phyloP scores from a whole-genome alignment of 805 yeast species.

The Ogataea chonburiensis region DNA sequence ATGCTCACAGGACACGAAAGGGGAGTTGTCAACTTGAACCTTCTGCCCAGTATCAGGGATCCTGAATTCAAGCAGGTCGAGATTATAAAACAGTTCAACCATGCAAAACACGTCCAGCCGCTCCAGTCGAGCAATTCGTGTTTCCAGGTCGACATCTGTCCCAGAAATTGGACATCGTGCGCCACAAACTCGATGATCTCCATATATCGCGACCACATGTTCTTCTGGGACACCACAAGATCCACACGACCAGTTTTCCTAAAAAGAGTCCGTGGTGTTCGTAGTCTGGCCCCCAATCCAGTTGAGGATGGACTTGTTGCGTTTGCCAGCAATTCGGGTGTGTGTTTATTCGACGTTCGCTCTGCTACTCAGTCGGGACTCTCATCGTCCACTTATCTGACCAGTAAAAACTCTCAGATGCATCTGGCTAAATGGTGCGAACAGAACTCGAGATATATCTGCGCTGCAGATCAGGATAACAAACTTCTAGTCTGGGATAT shows the following conservation, averaged over 20 bases:
- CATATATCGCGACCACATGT: slow-evolving; percentile 65
- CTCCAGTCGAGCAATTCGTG: slow-evolving; percentile 29
- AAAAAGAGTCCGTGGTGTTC: slow-evolving; percentile 49
- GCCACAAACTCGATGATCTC: slow-evolving; percentile 52
- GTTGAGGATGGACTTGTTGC: slow-evolving; percentile 54
- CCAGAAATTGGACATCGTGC: slow-evolving; percentile 42
- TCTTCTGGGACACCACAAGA: slow-evolving; percentile 71
- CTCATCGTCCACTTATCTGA: slow-evolving; percentile 42
- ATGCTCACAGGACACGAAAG: slow-evolving; percentile 73
- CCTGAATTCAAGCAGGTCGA: slow-evolving; percentile 54
- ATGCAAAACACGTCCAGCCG: slow-evolving; percentile 56
- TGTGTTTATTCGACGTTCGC: slow-evolving; percentile 71
- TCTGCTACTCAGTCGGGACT: slow-evolving; percentile 33
- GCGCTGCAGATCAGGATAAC: slow-evolving; percentile 56
- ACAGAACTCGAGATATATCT: slow-evolving; percentile 55
- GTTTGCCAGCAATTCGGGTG: slow-evolving; percentile 68
- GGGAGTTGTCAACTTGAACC: slow-evolving; percentile 71
- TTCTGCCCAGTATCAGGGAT: slow-evolving; percentile 51
- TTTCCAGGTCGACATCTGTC: slow-evolving; percentile 38
- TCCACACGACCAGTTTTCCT: slow-evolving; percentile 58
- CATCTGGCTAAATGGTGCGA: slow-evolving; percentile 63
- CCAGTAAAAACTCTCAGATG: slow-evolving; percentile 37
- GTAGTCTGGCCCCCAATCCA: slow-evolving; percentile 49
- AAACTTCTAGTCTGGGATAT: slow-evolving; percentile 74
- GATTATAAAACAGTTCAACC: slow-evolving; percentile 76